phyloP scores from a whole-genome alignment of 1,284 basidiomycete genomes.

The Macrocybe sp. region DNA sequence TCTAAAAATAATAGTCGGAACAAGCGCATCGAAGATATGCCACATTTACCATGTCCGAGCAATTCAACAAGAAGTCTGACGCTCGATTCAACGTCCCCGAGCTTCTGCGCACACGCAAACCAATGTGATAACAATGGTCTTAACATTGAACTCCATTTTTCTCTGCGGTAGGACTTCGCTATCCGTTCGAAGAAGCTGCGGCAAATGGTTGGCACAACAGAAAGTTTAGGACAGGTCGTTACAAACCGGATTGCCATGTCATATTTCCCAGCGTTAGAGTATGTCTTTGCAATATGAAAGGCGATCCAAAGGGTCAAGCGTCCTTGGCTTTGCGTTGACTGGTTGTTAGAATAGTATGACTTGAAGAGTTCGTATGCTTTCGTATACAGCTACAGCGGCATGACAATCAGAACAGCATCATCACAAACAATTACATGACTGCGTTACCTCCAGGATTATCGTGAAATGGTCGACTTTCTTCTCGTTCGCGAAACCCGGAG shows the following conservation, averaged over 20 bases:
- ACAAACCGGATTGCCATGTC: slow-evolving; percentile 75
- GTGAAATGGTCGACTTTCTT: slow-evolving; percentile 84
- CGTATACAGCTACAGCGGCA: slow-evolving; percentile 65
- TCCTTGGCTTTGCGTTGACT: slow-evolving; percentile 45
- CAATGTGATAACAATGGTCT: slow-evolving; percentile 68
- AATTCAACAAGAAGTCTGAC: slow-evolving; percentile 76
- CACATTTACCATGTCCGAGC: slow-evolving; percentile 60
- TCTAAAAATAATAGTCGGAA: slow-evolving; percentile 10
- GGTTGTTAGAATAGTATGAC: slow-evolving; percentile 44
- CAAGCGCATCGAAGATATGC: not conserved
- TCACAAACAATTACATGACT: not conserved
- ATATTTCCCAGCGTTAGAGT: slow-evolving; percentile 71
- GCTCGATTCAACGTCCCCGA: slow-evolving; percentile 72
- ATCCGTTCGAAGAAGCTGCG: slow-evolving; percentile 86
- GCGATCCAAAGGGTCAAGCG: slow-evolving; percentile 83
- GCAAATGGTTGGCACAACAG: slow-evolving; percentile 3
- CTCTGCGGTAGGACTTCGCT: slow-evolving; percentile 76
- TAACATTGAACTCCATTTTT: slow-evolving; percentile 73
- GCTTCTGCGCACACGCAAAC: slow-evolving; percentile 74
- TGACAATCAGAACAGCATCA: not conserved
- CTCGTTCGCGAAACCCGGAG: slow-evolving; percentile 76
- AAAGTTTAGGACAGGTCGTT: not conserved
- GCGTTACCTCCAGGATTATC: slow-evolving; percentile 72
- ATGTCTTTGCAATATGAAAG: slow-evolving; percentile 80
- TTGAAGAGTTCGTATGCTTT: slow-evolving; percentile 91